Base-by-base conservation (phyloP, 306 rosid species). In the Spatholobus suberectus region DNA sequence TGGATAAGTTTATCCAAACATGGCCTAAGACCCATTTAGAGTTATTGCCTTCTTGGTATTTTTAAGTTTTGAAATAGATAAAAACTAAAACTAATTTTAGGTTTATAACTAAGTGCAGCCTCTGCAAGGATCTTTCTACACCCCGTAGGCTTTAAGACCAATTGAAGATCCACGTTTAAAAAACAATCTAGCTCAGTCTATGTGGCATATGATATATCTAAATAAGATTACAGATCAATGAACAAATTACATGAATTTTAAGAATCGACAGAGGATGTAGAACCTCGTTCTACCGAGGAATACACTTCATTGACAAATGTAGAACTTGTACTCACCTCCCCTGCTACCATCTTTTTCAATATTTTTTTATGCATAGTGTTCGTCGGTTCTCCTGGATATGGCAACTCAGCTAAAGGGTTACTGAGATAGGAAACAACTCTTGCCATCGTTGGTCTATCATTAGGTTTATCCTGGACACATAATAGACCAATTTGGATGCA, bases 391-490 rank as follows among this genome's bases (percentile, higher is more conserved):
- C 44, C 43, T 5, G 82, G 87, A 67, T 18, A 4, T 44, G 76
- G 83, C 52, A 70, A 51, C 8, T 78, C 86, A 10, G 18, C 58
- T 29, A 21, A 55, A 52, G 80, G 70, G 77, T 51, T 70, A 34
- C 69, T 79, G 49, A 86, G 80, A 75, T 79, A 86, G 23, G 82
- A 75, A 61, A 80, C 82, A 32, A 86, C 34, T 15, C 15, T 44
- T 37, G 59, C 69, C 80, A 83, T 83, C 1, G 87, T 52, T 2
- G 89, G 93, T 62, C 89, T 80, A 11, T 74, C 29, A 26, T 17
- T 72, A 70, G 67, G 80, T n/a, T 85, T 84, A 10, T 86, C 78
- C 80, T 90, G 91, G 6, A 88, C 84, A 38, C 90, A 85, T 7
- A 83, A 76, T 20, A 57, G 51, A 27, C 80, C 83, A 76, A 85